These are phyloP conservation scores for Paecilomyces niveus DNA, from an alignment of 2,329 filamentous ascomycete species.

Conservation along the genomic window DNA sequence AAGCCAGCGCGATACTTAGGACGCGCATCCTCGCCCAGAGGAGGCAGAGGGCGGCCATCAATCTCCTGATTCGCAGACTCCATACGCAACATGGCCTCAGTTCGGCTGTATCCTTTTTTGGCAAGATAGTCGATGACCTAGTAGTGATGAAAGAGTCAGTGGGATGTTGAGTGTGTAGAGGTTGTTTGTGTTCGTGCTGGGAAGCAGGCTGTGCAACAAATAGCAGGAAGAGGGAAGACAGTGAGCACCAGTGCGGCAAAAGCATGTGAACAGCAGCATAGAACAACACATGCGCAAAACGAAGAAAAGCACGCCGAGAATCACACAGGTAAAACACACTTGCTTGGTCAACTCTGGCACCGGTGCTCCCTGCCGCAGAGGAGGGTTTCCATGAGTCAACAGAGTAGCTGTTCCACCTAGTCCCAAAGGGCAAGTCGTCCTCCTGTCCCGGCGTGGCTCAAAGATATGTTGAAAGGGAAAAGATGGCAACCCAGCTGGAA, in stretches of 20 bases:
- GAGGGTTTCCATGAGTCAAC: background rate
- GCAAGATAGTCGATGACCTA: constrained; percentile 89
- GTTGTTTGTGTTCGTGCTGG: background rate
- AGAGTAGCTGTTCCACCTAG: background rate
- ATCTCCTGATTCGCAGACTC: constrained; percentile 79
- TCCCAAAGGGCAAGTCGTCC: background rate
- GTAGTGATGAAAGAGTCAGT: constrained; percentile 3
- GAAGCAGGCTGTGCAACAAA: constrained; percentile 2
- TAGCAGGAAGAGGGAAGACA: background rate
- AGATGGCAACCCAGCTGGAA: background rate
- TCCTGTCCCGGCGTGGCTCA: background rate
- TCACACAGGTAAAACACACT: background rate
- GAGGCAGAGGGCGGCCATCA: constrained; percentile 68
- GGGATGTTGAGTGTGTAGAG: background rate
- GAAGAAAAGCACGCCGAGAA: background rate
- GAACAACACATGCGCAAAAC: constrained; percentile 43
- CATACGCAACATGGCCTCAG: constrained; percentile 84
- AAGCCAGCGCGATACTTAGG: constrained; percentile 73
- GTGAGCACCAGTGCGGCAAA: background rate
- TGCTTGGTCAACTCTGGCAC: background rate
- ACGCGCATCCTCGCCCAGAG: constrained; percentile 62
- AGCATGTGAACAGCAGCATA: background rate
- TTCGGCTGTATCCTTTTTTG: constrained; percentile 89
- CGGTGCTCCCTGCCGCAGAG: background rate
- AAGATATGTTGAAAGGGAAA: background rate